Evolutionary conservation across 345 rosid genomes (phyloP).

Genomic region (Durio zibethinus): DNA sequence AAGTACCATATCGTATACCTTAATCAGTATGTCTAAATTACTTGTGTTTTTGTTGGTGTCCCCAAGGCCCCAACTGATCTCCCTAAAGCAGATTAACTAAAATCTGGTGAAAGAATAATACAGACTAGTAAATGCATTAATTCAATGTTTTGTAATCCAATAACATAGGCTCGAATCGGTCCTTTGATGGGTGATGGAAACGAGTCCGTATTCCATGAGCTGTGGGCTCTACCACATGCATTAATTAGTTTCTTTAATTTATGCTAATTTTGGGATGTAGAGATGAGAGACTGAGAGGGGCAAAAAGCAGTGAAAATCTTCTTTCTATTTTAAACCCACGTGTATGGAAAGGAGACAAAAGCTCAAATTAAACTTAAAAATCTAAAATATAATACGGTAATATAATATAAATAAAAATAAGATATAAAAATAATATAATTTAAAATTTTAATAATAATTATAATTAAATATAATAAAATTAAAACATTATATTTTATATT

Average conservation of each 20-base stretch:
- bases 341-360: conserved; percentile 18
- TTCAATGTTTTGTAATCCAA: background rate
- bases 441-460: no score
- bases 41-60: background rate
- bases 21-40: background rate
- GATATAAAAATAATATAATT: no score
- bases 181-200: background rate
- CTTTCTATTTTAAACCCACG: background rate
- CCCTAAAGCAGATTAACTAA: background rate
- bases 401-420: no score
- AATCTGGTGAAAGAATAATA: background rate
- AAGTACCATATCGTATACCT: no score
- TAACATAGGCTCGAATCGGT: background rate
- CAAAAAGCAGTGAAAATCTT: background rate
- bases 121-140: no score
- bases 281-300: background rate
- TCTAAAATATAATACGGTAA: no score
- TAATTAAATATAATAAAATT: no score
- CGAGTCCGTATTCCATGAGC: background rate
- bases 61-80: no score
- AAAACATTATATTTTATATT: no score
- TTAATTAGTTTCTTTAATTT: background rate
- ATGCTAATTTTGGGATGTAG: background rate
- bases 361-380: no score
- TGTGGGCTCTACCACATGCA: background rate